Base-by-base conservation (phyloP, 306 rosid genomes). In the Cicer judaicum region DNA sequence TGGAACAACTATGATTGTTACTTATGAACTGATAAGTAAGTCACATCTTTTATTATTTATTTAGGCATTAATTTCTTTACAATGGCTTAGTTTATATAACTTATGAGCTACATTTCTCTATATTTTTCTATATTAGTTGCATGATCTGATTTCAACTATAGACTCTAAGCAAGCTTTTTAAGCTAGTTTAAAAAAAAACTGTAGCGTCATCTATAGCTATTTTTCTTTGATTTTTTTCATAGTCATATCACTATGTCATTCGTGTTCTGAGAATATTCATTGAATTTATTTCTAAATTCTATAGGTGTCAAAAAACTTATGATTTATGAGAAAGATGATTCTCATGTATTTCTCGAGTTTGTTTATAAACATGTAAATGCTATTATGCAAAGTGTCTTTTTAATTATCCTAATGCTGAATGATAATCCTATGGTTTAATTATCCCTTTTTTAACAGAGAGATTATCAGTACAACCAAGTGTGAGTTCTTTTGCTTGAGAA, bases 1-100 rank as follows among this genome's bases (percentile, higher is more conserved):
- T 60, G 95, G 96, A 82, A 90, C 98, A 5, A 89, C 95, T 4
- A 90, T 90, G 96, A 90, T 92, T 19, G 91, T 92, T 70, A 92
- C 98, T 50, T 92, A 92, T 53, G 98, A 92, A 87, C 78, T 92
- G 49, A 89, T 92, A 76, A 90, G 98, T 92, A 87, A 73, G 96
- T 76, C 68, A 38, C 39, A 60, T 53, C 16, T 59, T 61, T 16
- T 42, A 34, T 76, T 34, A 34, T 75, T 43, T n/a, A 5, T 48
- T 53, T 49, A 63, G 8, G 34, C 52, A 64, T 65, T 75, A 36
- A 9, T 64, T 47, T 5, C 43, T 73, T 59, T 18, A 19, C 2
- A 39, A 68, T 19, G 48, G 67, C 73, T 71, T 71, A 9, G 47
- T 78, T 50, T 71, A 74, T 56, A 56, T 21, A 15, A 10, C 14